Conservation (phyloP, 768 basidiomycete genomes). For the Boletus edulis region DNA sequence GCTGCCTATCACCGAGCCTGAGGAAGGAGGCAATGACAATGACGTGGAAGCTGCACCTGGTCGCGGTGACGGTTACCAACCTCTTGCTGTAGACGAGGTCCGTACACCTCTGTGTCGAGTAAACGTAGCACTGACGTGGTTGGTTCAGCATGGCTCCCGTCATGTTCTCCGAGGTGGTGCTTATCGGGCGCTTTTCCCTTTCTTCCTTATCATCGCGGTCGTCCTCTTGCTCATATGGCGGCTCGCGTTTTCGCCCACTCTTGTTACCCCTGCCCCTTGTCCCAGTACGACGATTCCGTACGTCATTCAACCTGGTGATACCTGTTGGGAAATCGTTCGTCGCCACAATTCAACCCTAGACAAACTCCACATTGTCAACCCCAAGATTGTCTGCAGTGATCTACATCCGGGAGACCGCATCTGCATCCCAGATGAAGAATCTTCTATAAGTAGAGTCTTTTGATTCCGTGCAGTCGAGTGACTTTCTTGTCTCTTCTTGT, state of each 20-base stretch:
- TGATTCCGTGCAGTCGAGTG: constrained; percentile 3
- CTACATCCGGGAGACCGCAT: constrained; percentile 59
- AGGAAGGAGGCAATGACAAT: constrained; percentile 32
- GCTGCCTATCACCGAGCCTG: constrained; percentile 26
- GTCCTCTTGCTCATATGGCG: constrained; percentile 64
- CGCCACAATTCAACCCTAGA: constrained; percentile 49
- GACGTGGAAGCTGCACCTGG: constrained; percentile 58
- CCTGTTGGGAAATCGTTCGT: constrained; percentile 62
- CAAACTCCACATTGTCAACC: constrained; percentile 50
- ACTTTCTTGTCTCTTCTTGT: background rate
- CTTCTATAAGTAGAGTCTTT: constrained; percentile 32
- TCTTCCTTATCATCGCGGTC: constrained; percentile 68
- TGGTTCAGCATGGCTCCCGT: constrained; percentile 31
- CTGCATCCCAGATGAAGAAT: constrained; percentile 51
- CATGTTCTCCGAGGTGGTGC: constrained; percentile 38
- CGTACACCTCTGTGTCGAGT: background rate
- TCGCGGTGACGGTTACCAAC: constrained; percentile 55
- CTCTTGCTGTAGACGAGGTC: constrained; percentile 52
- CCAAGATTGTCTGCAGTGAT: constrained; percentile 51
- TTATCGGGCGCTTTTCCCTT: constrained; percentile 66
- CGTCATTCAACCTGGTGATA: constrained; percentile 55
- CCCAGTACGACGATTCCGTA: constrained; percentile 41
- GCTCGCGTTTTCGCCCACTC: constrained; percentile 42
- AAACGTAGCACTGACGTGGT: constrained; percentile 11
- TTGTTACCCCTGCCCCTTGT: constrained; percentile 24